Conservation (phyloP, 1,139 yeast genomes). For the Kurtzmaniella quercitrusa region DNA sequence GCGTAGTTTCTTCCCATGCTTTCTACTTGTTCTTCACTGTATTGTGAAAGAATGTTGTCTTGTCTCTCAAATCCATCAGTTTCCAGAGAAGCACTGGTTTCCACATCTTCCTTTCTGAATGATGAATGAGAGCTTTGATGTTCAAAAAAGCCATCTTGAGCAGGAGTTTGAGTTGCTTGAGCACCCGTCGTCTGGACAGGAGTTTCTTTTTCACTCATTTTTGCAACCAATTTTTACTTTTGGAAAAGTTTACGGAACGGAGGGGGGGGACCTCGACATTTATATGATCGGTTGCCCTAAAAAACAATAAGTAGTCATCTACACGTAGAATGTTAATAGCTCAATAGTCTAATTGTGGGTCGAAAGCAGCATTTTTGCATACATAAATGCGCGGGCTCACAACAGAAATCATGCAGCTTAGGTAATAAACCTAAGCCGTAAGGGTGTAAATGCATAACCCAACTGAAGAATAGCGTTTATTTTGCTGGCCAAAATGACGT, state of each 20-base stretch:
- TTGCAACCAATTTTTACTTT: neutral
- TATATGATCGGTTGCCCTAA: neutral
- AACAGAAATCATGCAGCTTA: neutral
- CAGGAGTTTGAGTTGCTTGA: constrained; percentile 1
- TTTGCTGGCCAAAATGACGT: too few relatives aligned
- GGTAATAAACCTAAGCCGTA: neutral
- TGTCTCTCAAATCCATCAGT: constrained; percentile 15
- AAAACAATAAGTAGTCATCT: neutral
- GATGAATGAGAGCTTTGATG: constrained; percentile 9
- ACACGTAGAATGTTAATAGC: neutral
- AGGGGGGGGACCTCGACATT: neutral
- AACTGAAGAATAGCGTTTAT: too few relatives aligned
- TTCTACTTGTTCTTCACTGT: constrained; percentile 62
- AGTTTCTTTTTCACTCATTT: neutral
- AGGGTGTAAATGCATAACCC: too few relatives aligned
- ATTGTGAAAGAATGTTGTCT: constrained; percentile 61
- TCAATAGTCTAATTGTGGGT: neutral
- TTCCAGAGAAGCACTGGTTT: constrained; percentile 1
- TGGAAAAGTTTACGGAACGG: neutral
- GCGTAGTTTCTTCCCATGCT: constrained; percentile 73
- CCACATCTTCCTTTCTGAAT: constrained; percentile 5
- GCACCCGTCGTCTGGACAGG: neutral
- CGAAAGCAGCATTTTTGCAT: neutral
- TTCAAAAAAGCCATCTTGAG: constrained; percentile 14
- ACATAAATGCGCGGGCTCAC: neutral